Percentiles rank a stretch among this genome's conserved stretches.
Evolutionary conservation across 2,329 filamentous ascomycete genomes (phyloP).

Genomic region (Dactylella cylindrospora): DNA sequence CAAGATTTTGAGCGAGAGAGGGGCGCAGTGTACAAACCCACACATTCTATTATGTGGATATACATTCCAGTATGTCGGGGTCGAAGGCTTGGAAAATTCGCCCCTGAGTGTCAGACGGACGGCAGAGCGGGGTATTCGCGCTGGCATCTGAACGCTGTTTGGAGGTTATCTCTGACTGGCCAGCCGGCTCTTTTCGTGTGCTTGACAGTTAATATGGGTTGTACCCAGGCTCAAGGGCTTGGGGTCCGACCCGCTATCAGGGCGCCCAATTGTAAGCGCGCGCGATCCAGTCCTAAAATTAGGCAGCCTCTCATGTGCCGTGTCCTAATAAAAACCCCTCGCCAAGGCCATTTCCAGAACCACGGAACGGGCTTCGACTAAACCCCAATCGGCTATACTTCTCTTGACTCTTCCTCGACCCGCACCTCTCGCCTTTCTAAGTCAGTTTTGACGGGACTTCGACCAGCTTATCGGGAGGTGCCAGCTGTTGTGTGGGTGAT

Average conservation of each 20-base stretch:
- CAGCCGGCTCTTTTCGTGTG: constrained; percentile 8
- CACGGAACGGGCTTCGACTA: constrained; percentile 33
- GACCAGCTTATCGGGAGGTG: too few relatives aligned
- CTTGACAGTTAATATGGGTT: constrained; percentile 25
- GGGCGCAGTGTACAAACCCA: constrained; percentile 18
- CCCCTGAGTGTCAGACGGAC: constrained; percentile 44
- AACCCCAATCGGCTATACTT: constrained; percentile 15
- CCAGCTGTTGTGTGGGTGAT: too few relatives aligned
- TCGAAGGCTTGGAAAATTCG: constrained; percentile 15
- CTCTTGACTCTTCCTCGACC: too few relatives aligned
- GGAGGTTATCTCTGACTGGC: constrained; percentile 19
- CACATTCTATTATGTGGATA: constrained; percentile 9
- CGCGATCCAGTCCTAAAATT: constrained; percentile 42
- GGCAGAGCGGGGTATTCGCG: constrained; percentile 43
- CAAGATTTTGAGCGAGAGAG: too few relatives aligned
- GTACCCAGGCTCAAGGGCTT: constrained; percentile 24
- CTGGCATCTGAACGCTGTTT: constrained; percentile 16
- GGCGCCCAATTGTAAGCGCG: constrained; percentile 38
- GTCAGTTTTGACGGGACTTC: too few relatives aligned
- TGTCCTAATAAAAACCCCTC: constrained; percentile 16
- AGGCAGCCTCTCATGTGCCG: constrained; percentile 38
- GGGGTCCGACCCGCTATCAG: constrained; percentile 21
- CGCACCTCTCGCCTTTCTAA: too few relatives aligned
- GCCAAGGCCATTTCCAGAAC: constrained; percentile 20
- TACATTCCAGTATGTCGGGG: constrained; percentile 13